Conservation (phyloP, 2,329 filamentous ascomycete species). For the Monilinia laxa region DNA sequence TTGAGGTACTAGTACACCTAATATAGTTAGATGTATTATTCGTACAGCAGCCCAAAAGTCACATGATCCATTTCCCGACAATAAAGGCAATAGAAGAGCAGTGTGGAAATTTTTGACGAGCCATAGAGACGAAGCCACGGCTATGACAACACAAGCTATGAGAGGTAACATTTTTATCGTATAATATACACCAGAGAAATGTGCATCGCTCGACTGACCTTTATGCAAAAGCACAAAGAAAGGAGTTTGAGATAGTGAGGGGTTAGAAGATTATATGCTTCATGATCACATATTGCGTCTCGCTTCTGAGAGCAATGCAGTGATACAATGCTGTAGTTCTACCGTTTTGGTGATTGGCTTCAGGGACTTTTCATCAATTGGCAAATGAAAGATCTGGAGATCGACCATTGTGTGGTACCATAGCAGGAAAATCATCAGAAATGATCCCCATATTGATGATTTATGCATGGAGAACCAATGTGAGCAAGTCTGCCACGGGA, state of each 20-base stretch:
- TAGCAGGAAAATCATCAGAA: background rate
- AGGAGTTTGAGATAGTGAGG: background rate
- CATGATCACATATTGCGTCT: background rate
- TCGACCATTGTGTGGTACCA: background rate
- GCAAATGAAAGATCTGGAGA: background rate
- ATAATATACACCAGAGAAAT: background rate
- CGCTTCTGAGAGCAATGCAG: background rate
- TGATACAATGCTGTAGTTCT: background rate
- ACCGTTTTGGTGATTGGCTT: background rate
- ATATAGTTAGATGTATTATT: too few species aligned
- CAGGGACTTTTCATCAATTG: background rate
- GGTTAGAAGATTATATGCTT: background rate
- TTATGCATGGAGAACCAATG: background rate
- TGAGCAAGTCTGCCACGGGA: too few species aligned
- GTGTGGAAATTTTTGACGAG: background rate
- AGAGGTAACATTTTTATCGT: background rate
- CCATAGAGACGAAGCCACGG: background rate
- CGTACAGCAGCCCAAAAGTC: too few species aligned
- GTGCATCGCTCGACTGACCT: background rate
- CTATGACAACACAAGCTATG: background rate
- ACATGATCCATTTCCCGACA: too few species aligned
- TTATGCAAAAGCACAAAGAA: background rate
- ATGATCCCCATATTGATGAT: background rate
- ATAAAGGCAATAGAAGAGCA: background rate
- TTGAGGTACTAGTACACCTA: too few species aligned